phyloP scores from a whole-genome alignment of 305 asterid genomes.

The Euphrasia arctica region DNA sequence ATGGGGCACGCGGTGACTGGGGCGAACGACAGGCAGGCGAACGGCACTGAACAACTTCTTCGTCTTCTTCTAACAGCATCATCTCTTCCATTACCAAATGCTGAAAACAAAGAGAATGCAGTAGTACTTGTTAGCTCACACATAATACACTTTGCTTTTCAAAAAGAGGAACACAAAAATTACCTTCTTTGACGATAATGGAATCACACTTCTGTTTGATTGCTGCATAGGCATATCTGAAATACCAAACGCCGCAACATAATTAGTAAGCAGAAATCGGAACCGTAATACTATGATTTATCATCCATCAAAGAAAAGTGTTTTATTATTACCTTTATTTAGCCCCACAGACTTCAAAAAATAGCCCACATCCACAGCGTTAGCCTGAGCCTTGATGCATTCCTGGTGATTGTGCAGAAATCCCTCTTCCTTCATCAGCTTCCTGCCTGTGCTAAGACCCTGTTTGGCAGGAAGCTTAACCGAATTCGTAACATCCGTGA shows the following conservation, averaged over 20 bases:
- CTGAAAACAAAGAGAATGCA: too few species aligned
- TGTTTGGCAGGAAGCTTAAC: constrained; percentile 43
- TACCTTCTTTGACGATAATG: neutral
- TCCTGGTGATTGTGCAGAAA: constrained; percentile 74
- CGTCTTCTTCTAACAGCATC: too few species aligned
- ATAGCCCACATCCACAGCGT: constrained; percentile 19
- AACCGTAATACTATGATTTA: too few species aligned
- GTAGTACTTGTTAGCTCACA: too few species aligned
- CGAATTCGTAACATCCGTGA: constrained; percentile 72
- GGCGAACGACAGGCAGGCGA: neutral
- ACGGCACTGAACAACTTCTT: neutral
- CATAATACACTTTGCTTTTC: too few species aligned
- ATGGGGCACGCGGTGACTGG: neutral
- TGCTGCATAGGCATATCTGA: neutral
- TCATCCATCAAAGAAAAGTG: too few species aligned
- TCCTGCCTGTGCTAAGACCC: constrained; percentile 35
- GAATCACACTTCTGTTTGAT: neutral
- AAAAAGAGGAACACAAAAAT: too few species aligned
- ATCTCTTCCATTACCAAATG: too few species aligned
- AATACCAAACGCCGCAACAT: neutral
- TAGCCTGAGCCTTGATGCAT: constrained; percentile 61
- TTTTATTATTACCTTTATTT: neutral
- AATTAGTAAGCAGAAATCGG: too few species aligned
- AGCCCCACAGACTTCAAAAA: neutral
- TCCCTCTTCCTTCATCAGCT: constrained; percentile 53